Evolutionary conservation across 2,329 filamentous ascomycete genomes (phyloP).

Genomic region (Thelonectria rubi): DNA sequence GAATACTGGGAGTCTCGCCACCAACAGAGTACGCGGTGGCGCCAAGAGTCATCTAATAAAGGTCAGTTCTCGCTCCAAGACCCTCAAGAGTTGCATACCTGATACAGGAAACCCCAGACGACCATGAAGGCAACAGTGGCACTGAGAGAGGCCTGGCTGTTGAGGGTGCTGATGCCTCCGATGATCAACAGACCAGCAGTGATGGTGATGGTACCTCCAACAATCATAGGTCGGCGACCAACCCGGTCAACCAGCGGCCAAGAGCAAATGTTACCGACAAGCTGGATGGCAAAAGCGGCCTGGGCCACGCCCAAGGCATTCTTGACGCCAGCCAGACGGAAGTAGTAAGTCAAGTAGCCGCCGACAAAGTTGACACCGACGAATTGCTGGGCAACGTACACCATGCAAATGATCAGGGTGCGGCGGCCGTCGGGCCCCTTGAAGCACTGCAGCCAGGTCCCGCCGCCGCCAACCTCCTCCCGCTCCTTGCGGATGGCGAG

Average conservation of each 20-base stretch:
- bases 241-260: constrained; percentile 43
- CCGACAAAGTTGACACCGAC: constrained; percentile 43
- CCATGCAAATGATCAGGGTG: constrained; percentile 43
- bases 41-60: constrained; percentile 35
- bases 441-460: constrained; percentile 41
- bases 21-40: constrained; percentile 43
- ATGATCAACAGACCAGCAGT: constrained; percentile 42
- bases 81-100: constrained; percentile 15
- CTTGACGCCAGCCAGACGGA: constrained; percentile 40
- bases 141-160: constrained; percentile 30
- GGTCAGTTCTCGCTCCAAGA: background rate
- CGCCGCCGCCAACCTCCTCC: constrained; percentile 27
- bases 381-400: constrained; percentile 43
- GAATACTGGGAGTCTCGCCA: constrained; percentile 42
- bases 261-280: constrained; percentile 43
- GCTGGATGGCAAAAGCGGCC: constrained; percentile 41
- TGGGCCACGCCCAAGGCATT: constrained; percentile 42
- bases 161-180: constrained; percentile 42
- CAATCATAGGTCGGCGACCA: constrained; percentile 42
- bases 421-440: constrained; percentile 37
- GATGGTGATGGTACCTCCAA: constrained; percentile 41
- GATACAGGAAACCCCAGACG: constrained; percentile 43
- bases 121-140: constrained; percentile 43
- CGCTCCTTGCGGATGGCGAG: constrained; percentile 34
- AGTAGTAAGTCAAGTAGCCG: constrained; percentile 41